Evolutionary conservation across 2,329 filamentous ascomycete genomes (phyloP), one percentile per base, ranked within the genome.

Genomic region (Coniosporium tulheliwenetii): DNA sequence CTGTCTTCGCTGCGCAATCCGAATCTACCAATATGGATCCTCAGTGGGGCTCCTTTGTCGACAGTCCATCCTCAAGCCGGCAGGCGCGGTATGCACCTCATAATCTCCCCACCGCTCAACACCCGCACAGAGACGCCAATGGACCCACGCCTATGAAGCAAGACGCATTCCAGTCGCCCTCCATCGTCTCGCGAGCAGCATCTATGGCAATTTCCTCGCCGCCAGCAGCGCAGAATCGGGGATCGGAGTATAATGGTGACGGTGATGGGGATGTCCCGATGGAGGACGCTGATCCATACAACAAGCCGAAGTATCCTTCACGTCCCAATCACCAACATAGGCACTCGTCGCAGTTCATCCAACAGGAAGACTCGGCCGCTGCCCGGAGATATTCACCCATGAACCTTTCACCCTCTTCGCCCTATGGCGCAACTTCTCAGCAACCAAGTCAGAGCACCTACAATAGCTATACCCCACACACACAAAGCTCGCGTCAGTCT

Each of bases 301-400:
- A 81, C 54, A 77, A 79, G 60, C 77, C 85, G 55, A 93, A 93
- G 62, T 93, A 94, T 61, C 75, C 83, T 45, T 77, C 85, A 63
- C 77, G 84, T 50, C 77, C 84, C 36, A 77, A 77, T 59, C 81
- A 86, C 56, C 79, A 85, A 57, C 77, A 85, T 53, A 78, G 89
- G 50, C 68, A 77, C 44, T 85, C 75, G 46, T 75, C 85, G 51
- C 81, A 89, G 58, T 82, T 81, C 49, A 63, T 78, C 37, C 67
- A 79, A 39, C 78, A 79, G 48, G 79, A 89, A 54, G 78, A 83
- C 44, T 91, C 85, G 36, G 72, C 84, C 39, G 85, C 85, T 43
- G 84, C 86, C 44, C 84, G 93, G 59, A 78, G 87, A 56, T 96
- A 96, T 64, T 96, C 89, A 37, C 91, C 89, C 47, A 95, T 95